Conservation (phyloP, 768 basidiomycete genomes). For the Lactifluus volemus region DNA sequence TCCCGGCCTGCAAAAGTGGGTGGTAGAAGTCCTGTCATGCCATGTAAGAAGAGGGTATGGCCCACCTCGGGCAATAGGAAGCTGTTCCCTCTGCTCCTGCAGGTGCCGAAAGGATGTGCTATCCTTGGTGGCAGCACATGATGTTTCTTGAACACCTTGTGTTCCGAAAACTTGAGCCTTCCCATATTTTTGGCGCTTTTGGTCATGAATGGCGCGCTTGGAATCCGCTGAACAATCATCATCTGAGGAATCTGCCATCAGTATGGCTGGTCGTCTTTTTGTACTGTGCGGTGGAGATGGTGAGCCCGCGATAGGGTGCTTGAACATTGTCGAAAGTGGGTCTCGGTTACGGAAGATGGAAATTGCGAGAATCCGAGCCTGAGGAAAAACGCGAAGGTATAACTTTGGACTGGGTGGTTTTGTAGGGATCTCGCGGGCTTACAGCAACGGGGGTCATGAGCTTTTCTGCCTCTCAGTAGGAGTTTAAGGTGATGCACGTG, state of each 20-base stretch:
- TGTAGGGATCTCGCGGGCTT: background rate
- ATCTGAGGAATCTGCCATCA: slow-evolving; percentile 4
- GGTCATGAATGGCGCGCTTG: slow-evolving; percentile 1
- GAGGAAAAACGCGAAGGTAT: background rate
- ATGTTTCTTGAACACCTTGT: background rate
- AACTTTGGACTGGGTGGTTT: background rate
- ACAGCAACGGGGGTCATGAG: slow-evolving; percentile 4
- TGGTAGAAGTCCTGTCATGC: background rate
- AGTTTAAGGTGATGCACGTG: no score
- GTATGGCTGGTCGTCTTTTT: slow-evolving; percentile 8
- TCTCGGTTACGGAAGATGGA: background rate
- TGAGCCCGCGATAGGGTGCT: background rate
- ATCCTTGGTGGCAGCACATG: slow-evolving; percentile 18
- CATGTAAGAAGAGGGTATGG: background rate
- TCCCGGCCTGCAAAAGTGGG: slow-evolving; percentile 43
- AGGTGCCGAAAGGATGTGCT: slow-evolving; percentile 25
- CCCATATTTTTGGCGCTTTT: slow-evolving; percentile 13
- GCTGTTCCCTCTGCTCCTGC: slow-evolving; percentile 55
- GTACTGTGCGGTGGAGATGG: background rate
- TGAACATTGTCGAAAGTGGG: background rate
- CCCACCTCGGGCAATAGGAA: slow-evolving; percentile 74
- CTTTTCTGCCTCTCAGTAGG: no score
- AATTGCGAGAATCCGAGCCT: background rate
- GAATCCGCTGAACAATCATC: background rate
- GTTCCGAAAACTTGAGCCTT: background rate